Evolutionary conservation across 2,329 filamentous ascomycete species (phyloP).

Genomic region (Fusarium virguliforme): DNA sequence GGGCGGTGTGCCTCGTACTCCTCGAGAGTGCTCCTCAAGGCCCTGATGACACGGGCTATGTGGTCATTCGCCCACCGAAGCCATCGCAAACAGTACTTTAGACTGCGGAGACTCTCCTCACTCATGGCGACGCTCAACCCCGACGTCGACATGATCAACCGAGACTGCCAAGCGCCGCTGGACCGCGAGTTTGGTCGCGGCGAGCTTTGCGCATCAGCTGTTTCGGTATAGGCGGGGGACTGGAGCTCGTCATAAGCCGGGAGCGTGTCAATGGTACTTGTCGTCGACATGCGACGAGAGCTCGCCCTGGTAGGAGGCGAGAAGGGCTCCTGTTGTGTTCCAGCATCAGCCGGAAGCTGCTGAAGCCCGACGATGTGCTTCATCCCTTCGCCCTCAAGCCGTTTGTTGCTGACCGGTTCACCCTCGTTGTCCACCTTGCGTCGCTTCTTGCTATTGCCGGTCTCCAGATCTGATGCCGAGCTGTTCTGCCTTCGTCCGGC

Average conservation of each 20-base stretch:
- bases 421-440: conserved; percentile 68
- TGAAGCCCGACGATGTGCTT: conserved; percentile 48
- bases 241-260: conserved; percentile 87
- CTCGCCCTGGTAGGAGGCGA: conserved; percentile 50
- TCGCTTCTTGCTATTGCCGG: conserved; percentile 68
- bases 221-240: conserved; percentile 82
- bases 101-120: conserved; percentile 85
- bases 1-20: conserved; percentile 78
- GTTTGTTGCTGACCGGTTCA: conserved; percentile 52
- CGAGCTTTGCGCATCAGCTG: conserved; percentile 55
- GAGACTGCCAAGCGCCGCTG: conserved; percentile 78
- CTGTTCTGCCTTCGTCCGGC: conserved; percentile 68
- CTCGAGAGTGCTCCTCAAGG: conserved; percentile 82
- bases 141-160: conserved; percentile 90
- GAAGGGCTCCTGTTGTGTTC: conserved; percentile 47
- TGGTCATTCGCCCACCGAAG: conserved; percentile 87
- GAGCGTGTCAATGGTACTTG: conserved; percentile 80
- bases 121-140: conserved; percentile 93
- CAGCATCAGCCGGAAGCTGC: conserved; percentile 38
- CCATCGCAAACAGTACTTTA: conserved; percentile 88
- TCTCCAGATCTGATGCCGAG: conserved; percentile 64
- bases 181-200: conserved; percentile 53
- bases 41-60: conserved; percentile 81
- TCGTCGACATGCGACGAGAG: conserved; percentile 73
- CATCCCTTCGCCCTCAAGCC: conserved; percentile 50